Evolutionary conservation across 352 stramenopile species (phyloP).

Genomic region (Peronospora belbahrii): DNA sequence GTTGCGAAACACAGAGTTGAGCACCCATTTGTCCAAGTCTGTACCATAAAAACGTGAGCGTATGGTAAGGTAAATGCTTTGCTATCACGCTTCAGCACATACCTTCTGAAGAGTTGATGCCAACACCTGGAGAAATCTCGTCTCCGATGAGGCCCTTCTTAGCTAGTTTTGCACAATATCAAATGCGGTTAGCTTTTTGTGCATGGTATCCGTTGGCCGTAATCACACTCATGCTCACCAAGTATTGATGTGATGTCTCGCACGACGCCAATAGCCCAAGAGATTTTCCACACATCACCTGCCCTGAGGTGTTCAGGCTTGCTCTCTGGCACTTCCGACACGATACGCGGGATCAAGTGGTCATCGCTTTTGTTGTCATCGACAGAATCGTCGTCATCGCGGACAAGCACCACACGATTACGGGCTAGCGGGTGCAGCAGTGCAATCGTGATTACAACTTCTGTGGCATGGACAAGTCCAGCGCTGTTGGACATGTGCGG

Average conservation of each 20-base stretch:
- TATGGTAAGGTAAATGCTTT: not conserved
- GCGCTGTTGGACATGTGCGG: slow-evolving; percentile 56
- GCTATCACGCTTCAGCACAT: not conserved
- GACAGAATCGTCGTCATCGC: slow-evolving; percentile 24
- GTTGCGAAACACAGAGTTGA: slow-evolving; percentile 63
- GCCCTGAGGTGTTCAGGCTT: slow-evolving; percentile 42
- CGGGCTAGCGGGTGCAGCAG: slow-evolving; percentile 49
- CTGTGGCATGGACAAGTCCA: slow-evolving; percentile 30
- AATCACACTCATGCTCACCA: slow-evolving; percentile 17
- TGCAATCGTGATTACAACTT: slow-evolving; percentile 80
- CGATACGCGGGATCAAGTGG: slow-evolving; percentile 37
- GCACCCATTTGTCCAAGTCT: slow-evolving; percentile 63
- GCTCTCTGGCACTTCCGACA: slow-evolving; percentile 40
- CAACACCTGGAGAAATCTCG: slow-evolving; percentile 36
- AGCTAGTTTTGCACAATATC: slow-evolving; percentile 12
- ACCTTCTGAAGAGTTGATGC: slow-evolving; percentile 29
- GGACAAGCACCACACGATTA: slow-evolving; percentile 39
- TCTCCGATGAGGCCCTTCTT: slow-evolving; percentile 32
- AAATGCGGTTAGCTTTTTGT: not conserved
- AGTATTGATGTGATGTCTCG: slow-evolving; percentile 43
- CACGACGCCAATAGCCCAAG: slow-evolving; percentile 49
- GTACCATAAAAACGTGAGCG: not conserved
- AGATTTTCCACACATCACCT: slow-evolving; percentile 57
- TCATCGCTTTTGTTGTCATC: slow-evolving; percentile 30
- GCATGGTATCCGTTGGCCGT: not conserved